Percentiles rank a stretch among this genome's conserved stretches.
These are phyloP conservation scores for Candida glaebosa DNA, from an alignment of 805 yeast genomes.

Conservation along the genomic window DNA sequence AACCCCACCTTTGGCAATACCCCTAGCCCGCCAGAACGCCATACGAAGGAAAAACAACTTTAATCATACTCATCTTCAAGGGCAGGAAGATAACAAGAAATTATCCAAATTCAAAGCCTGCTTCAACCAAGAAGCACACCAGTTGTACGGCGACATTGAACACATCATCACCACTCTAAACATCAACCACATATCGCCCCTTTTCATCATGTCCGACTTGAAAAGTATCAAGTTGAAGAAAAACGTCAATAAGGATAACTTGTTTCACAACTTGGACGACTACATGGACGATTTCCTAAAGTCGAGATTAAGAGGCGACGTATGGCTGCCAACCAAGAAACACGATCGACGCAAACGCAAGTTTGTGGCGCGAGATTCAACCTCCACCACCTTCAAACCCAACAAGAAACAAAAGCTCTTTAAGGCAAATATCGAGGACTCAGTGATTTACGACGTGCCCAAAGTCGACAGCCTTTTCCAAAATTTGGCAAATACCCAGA, in stretches of 20 bases:
- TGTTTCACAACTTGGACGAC: slow-evolving; percentile 4
- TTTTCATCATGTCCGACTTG: slow-evolving; percentile 2
- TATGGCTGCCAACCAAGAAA: not conserved
- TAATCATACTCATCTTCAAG: not conserved
- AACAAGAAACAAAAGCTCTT: slow-evolving; percentile 2
- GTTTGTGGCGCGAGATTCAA: not conserved
- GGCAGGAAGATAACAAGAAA: not conserved
- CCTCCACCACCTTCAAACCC: too few relatives aligned
- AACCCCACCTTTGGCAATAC: slow-evolving; percentile 14
- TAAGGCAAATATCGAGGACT: too few relatives aligned
- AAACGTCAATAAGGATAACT: not conserved
- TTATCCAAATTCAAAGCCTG: not conserved
- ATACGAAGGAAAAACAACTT: slow-evolving; percentile 14
- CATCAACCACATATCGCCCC: not conserved
- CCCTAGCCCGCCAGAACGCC: slow-evolving; percentile 33
- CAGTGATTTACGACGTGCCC: not conserved
- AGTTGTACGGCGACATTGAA: not conserved
- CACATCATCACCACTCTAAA: not conserved
- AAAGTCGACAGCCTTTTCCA: not conserved
- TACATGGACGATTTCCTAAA: slow-evolving; percentile 3
- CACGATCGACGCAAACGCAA: not conserved
- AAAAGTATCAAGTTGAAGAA: not conserved
- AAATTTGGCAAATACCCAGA: slow-evolving; percentile 9
- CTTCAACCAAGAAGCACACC: not conserved
- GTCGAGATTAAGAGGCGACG: not conserved